These are phyloP conservation scores for Trypanosoma vivax DNA, from an alignment of 208 protist species.

Conservation along the genomic window DNA sequence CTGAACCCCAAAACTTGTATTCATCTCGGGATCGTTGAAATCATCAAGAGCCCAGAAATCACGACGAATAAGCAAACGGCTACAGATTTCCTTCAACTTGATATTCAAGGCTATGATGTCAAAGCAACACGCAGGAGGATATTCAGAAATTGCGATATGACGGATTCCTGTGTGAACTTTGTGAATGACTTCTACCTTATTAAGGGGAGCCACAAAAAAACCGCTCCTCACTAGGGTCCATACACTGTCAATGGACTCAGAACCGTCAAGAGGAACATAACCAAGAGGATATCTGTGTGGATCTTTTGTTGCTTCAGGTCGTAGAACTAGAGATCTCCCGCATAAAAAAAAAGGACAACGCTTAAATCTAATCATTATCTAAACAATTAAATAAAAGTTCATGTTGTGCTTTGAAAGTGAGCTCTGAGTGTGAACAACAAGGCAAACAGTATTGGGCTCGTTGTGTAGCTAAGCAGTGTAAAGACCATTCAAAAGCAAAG, in stretches of 20 bases:
- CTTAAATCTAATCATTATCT: slow-evolving; percentile 6
- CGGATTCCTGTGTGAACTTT: slow-evolving; percentile 42
- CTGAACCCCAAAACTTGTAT: slow-evolving; percentile 83
- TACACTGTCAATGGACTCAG: slow-evolving; percentile 67
- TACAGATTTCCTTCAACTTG: slow-evolving; percentile 49
- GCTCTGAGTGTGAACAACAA: no score
- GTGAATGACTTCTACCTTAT: slow-evolving; percentile 72
- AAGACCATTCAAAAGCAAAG: no score
- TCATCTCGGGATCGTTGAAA: slow-evolving; percentile 85
- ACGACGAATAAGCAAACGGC: slow-evolving; percentile 64
- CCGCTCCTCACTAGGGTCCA: slow-evolving; percentile 70
- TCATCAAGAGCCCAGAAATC: slow-evolving; percentile 85
- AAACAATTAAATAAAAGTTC: background rate
- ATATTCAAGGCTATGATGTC: slow-evolving; percentile 44
- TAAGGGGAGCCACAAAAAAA: slow-evolving; percentile 71
- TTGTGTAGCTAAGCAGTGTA: no score
- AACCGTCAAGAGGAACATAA: slow-evolving; percentile 74
- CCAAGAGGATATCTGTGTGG: slow-evolving; percentile 53
- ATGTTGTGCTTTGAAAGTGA: no score
- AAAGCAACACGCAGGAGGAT: slow-evolving; percentile 38
- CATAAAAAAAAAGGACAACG: background rate
- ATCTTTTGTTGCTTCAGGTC: slow-evolving; percentile 22
- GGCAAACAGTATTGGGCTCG: no score
- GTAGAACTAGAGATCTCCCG: slow-evolving; percentile 16
- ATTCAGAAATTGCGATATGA: slow-evolving; percentile 50